Base-by-base conservation (phyloP, 495 filamentous ascomycete genomes). In the Talaromyces nanjingensis region DNA sequence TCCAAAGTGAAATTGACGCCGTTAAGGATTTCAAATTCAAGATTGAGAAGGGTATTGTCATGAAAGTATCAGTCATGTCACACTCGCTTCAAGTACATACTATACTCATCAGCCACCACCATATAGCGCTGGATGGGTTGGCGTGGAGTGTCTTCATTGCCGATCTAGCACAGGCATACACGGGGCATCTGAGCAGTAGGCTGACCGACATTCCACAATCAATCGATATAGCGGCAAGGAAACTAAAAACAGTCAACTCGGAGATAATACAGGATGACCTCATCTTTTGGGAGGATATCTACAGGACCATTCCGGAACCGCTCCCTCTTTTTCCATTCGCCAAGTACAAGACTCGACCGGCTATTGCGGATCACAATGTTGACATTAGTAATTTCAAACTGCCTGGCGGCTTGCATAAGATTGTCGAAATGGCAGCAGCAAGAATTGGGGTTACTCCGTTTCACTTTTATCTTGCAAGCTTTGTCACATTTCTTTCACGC, bases 91-190 rank as follows among this genome's bases (percentile, higher is more conserved):
- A 55, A 7, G 45, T 59, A 4, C 69, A 77, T 60, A 73, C 69
- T 64, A 45, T 78, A 0, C 42, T 80, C 2, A 54, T 77, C 31
- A 64, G 63, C 11, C 78, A 72, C 58, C 77, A 80, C 29, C 82
- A 84, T 59, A 83, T 84, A 64, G 64, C 68, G 49, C 78, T 83
- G 67, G 82, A 84, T 60, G 80, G 77, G 0, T 65, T 77, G 25
- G 77, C 76, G 56, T 74, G 76, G 9, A 65, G 77, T 27, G 62
- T 78, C 31, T 65, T 80, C 8, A 67, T 77, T 37, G 63, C 67
- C 0, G 78, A 83, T 25, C 62, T 83, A 0, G 68, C 75, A n/a
- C 68, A 70, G 24, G 72, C 66, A 4, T 82, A 83, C 59, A 3
- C 22, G 1, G 47, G 47, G n/a, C 0, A 53, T 24, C 8, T 53